Evolutionary conservation across 495 filamentous ascomycete genomes (phyloP).

Genomic region (Penicillium roqueforti): DNA sequence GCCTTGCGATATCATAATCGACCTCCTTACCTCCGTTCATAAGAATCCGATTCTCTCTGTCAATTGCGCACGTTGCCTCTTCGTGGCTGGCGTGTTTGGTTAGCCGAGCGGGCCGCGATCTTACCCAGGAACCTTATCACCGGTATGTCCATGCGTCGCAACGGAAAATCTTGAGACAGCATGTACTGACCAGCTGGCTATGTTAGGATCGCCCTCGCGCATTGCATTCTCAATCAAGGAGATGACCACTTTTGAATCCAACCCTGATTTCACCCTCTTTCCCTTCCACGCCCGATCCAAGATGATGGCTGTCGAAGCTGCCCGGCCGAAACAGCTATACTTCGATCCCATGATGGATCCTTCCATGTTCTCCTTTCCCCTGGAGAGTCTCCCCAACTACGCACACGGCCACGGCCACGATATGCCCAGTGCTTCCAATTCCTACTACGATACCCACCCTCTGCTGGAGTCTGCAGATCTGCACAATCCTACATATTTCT

Average conservation of each 20-base stretch:
- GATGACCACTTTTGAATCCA: slow-evolving; percentile 11
- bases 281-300: slow-evolving; percentile 18
- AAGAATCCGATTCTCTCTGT: slow-evolving; percentile 1
- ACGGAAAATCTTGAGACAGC: background rate
- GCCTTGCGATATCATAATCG: background rate
- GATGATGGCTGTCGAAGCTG: slow-evolving; percentile 40
- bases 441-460: slow-evolving; percentile 28
- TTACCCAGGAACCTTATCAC: slow-evolving; percentile 20
- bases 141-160: slow-evolving; percentile 14
- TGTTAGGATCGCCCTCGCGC: background rate
- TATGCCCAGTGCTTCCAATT: slow-evolving; percentile 22
- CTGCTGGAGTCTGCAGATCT: slow-evolving; percentile 29
- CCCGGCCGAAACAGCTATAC: slow-evolving; percentile 35
- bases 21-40: slow-evolving; percentile 23
- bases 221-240: background rate
- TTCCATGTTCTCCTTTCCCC: slow-evolving; percentile 32
- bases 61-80: slow-evolving; percentile 21
- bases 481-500: slow-evolving; percentile 29
- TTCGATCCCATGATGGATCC: slow-evolving; percentile 39
- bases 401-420: slow-evolving; percentile 27
- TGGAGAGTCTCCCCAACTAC: slow-evolving; percentile 28
- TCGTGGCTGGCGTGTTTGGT: slow-evolving; percentile 21
- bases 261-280: slow-evolving; percentile 29
- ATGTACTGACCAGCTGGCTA: background rate
- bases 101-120: slow-evolving; percentile 24